A percentile compares a stretch with the other conserved stretches of the same genome.
Conservation (phyloP, 306 rosid species). For the Cercis canadensis region DNA sequence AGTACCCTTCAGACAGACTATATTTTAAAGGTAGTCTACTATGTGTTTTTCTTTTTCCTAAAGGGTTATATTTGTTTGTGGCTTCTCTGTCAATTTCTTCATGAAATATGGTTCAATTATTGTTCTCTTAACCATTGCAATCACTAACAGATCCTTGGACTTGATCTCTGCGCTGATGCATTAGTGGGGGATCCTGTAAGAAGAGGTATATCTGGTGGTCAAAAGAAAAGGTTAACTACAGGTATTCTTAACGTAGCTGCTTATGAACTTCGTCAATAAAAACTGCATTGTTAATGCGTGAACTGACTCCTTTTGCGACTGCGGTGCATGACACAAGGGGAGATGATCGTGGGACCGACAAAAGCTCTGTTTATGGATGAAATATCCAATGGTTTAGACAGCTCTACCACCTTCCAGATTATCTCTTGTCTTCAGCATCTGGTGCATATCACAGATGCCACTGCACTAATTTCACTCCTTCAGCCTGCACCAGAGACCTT, state of each 20-base stretch:
- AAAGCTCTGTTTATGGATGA: slow-evolving; percentile 74
- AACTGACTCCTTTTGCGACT: slow-evolving; percentile 38
- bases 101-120: not conserved
- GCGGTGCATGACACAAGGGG: slow-evolving; percentile 46
- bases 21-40: slow-evolving; percentile 55
- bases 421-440: slow-evolving; percentile 61
- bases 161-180: slow-evolving; percentile 62
- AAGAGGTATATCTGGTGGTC: slow-evolving; percentile 71
- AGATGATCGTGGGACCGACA: slow-evolving; percentile 65
- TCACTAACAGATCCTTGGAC: slow-evolving; percentile 54
- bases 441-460: slow-evolving; percentile 55
- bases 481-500: slow-evolving; percentile 79
- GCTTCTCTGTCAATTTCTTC: slow-evolving; percentile 4
- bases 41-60: not conserved
- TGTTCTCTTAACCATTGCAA: slow-evolving; percentile 16
- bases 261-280: slow-evolving; percentile 30
- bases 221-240: slow-evolving; percentile 68
- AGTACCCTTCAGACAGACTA: slow-evolving; percentile 55
- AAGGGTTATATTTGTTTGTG: not conserved
- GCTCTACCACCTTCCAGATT: slow-evolving; percentile 72
- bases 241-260: slow-evolving; percentile 38
- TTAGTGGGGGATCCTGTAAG: slow-evolving; percentile 56
- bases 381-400: slow-evolving; percentile 76
- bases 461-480: slow-evolving; percentile 67
- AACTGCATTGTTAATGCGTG: slow-evolving; percentile 21